Base-by-base conservation (phyloP, 345 rosid species). In the Pistacia vera region DNA sequence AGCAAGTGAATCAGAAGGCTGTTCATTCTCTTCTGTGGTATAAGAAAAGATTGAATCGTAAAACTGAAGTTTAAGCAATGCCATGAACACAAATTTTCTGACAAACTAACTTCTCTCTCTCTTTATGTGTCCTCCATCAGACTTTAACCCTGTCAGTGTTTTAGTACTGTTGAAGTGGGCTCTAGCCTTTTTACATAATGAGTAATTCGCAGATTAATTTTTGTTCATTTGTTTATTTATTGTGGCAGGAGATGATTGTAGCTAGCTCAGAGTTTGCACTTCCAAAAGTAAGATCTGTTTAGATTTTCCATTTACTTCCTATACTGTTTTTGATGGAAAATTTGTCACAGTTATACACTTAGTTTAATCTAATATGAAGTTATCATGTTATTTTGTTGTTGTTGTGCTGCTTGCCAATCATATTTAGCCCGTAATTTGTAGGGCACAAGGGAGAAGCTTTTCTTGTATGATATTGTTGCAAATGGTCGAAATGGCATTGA, bases 401-500 rank as follows among this genome's bases (percentile, higher is more conserved):
- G 52, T 49, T 28, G 3, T 49, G 52, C 20, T 28, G 8, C 28
- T 68, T 28, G 13, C 51, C 70, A n/a, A 48, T 73, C 46, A 75
- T 79, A 44, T 68, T 8, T 48, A 54, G 20, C 12, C 76, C 44
- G 33, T 51, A 54, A 66, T 69, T 36, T 84, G 75, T 75, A 93
- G 98, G 82, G 80, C 66, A 71, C 84, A 35, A 79, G 51, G 58
- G 97, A 89, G 83, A 95, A 93, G 78, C 88, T 78, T 44, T 95
- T 90, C 87, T 83, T 95, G 82, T 93, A 91, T 85, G 99, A 95
- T 77, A 92, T 95, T 83, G 99, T 95, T 75, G 98, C 99, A 75
- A 95, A 95, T 84, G 99, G 99, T 77, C 90, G 93, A 81, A 95
- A 92, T 82, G 98, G 99, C 78, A 89, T 95, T 74, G 99, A 95